A percentile compares a stretch with the other conserved stretches of the same genome.
Conservation (phyloP, 2,329 filamentous ascomycete genomes). For the Ascochyta rabiei region DNA sequence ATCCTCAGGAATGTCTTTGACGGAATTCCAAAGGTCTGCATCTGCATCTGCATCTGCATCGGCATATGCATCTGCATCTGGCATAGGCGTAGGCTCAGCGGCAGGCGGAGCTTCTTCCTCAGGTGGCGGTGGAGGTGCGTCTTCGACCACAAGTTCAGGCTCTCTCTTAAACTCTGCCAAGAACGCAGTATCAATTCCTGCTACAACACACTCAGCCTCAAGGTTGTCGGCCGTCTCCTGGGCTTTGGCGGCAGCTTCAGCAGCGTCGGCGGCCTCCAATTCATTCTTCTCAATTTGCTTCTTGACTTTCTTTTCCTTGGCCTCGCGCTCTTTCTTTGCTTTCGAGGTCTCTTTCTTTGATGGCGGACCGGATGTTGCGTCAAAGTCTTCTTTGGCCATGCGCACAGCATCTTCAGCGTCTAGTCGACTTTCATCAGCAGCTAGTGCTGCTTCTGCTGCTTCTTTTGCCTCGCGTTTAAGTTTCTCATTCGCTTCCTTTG, state of each 20-base stretch:
- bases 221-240: conserved; percentile 34
- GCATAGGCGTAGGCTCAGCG: conserved; percentile 16
- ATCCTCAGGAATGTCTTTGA: conserved; percentile 42
- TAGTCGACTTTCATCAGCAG: conserved; percentile 27
- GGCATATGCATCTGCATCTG: conserved; percentile 31
- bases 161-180: conserved; percentile 33
- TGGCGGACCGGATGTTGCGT: conserved; percentile 18
- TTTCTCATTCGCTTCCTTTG: conserved; percentile 35
- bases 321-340: conserved; percentile 38
- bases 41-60: conserved; percentile 40
- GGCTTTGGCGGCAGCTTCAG: conserved; percentile 47
- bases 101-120: conserved; percentile 18
- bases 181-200: conserved; percentile 36
- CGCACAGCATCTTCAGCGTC: conserved; percentile 10
- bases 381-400: conserved; percentile 29
- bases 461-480: conserved; percentile 31
- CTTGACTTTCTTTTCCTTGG: conserved; percentile 32
- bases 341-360: conserved; percentile 46
- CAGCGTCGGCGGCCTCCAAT: conserved; percentile 36
- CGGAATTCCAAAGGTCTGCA: conserved; percentile 42
- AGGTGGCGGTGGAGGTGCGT: conserved; percentile 29
- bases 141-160: conserved; percentile 27
- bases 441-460: conserved; percentile 24
- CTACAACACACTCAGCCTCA: conserved; percentile 44
- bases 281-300: conserved; percentile 41